These are phyloP conservation scores for Chaetomidium leptoderma DNA, from an alignment of 495 filamentous ascomycete species.

Conservation along the genomic window DNA sequence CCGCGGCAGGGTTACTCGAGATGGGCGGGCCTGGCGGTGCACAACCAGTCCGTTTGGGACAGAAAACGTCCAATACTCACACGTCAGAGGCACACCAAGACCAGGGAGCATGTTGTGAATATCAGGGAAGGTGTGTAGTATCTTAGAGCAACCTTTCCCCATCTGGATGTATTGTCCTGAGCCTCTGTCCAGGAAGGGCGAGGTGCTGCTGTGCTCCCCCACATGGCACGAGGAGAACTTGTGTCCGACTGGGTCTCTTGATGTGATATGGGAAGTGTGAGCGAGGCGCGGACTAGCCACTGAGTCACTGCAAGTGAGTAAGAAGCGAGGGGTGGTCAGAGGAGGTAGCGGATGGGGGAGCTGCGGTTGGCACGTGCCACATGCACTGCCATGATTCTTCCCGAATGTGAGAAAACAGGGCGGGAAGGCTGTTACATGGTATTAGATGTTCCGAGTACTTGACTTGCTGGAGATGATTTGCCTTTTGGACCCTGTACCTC, in stretches of 20 bases:
- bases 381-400: slow-evolving; percentile 6
- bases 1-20: slow-evolving; percentile 11
- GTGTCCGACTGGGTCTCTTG: background rate
- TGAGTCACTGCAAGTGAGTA: slow-evolving; percentile 4
- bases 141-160: slow-evolving; percentile 11
- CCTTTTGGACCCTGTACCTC: too few relatives aligned
- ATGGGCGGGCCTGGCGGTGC: background rate
- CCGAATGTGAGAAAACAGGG: background rate
- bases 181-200: slow-evolving; percentile 10
- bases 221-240: background rate
- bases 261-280: background rate
- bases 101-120: background rate
- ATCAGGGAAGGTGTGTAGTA: slow-evolving; percentile 7
- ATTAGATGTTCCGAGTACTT: too few relatives aligned
- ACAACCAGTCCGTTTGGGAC: slow-evolving; percentile 9
- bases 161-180: slow-evolving; percentile 8
- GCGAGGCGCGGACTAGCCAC: slow-evolving; percentile 6
- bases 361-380: background rate
- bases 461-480: too few relatives aligned
- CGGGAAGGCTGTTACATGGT: too few relatives aligned
- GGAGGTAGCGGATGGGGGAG: background rate
- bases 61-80: background rate
- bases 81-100: background rate
- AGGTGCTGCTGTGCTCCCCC: slow-evolving; percentile 13
- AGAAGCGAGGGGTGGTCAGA: slow-evolving; percentile 4